A percentile compares a stretch with the other conserved stretches of the same genome.
These are phyloP conservation scores for Papiliotrema fonsecae DNA, from an alignment of 1,284 basidiomycete genomes.

Conservation along the genomic window DNA sequence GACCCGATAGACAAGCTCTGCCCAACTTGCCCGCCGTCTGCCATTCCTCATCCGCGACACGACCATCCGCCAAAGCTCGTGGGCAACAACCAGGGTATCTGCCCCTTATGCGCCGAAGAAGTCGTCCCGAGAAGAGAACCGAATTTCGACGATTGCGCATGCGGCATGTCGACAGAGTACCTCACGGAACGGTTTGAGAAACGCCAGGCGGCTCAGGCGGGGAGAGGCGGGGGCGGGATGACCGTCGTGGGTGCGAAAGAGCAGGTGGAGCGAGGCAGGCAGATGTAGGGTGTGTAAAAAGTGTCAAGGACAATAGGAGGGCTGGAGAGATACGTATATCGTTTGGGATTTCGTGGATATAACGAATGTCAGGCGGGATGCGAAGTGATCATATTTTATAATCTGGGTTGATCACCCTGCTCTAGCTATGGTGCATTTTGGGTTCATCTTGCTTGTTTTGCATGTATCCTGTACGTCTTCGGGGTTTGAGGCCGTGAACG, in stretches of 20 bases:
- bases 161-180: slow-evolving; percentile 12
- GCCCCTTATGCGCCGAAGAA: slow-evolving; percentile 15
- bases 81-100: slow-evolving; percentile 19
- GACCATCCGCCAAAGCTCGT: slow-evolving; percentile 17
- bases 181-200: slow-evolving; percentile 16
- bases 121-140: slow-evolving; percentile 7
- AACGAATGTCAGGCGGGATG: too few relatives aligned
- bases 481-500: too few relatives aligned
- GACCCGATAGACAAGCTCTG: slow-evolving; percentile 13
- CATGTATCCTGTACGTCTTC: too few relatives aligned
- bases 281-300: too few relatives aligned
- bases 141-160: slow-evolving; percentile 21
- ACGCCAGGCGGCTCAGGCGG: background rate
- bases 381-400: too few relatives aligned
- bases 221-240: background rate
- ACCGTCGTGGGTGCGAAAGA: background rate
- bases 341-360: too few relatives aligned
- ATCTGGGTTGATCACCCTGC: too few relatives aligned
- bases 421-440: too few relatives aligned
- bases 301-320: too few relatives aligned
- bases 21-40: slow-evolving; percentile 16
- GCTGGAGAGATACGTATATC: too few relatives aligned
- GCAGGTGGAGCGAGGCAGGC: background rate
- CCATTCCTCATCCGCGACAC: slow-evolving; percentile 25
- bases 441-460: too few relatives aligned